These are phyloP conservation scores for Debaryomyces robertsiae DNA, from an alignment of 1,139 yeast genomes.

Conservation along the genomic window DNA sequence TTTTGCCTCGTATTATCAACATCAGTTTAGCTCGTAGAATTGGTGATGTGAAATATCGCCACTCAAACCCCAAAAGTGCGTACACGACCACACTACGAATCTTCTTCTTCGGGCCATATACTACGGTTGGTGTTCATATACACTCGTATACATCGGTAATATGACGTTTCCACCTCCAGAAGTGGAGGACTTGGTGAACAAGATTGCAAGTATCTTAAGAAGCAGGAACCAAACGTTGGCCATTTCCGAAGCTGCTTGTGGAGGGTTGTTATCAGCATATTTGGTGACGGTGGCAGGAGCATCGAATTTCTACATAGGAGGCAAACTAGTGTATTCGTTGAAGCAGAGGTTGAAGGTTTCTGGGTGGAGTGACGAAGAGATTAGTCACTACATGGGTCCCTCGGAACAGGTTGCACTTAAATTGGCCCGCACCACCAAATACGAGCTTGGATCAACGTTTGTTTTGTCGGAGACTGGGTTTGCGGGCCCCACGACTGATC, in stretches of 20 bases:
- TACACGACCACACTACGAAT: conserved; percentile 5
- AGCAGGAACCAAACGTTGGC: conserved; percentile 65
- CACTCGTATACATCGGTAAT: background rate
- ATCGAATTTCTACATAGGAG: conserved; percentile 79
- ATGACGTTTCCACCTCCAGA: conserved; percentile 67
- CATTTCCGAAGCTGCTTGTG: conserved; percentile 87
- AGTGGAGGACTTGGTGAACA: conserved; percentile 49
- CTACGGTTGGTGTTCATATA: no score
- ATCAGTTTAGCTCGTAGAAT: no score
- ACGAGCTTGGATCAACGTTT: conserved; percentile 81
- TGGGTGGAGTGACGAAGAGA: conserved; percentile 78
- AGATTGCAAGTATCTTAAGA: conserved; percentile 59
- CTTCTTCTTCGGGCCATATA: background rate
- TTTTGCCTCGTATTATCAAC: no score
- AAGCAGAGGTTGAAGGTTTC: conserved; percentile 71
- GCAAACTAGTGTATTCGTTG: conserved; percentile 76
- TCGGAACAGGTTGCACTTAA: conserved; percentile 73
- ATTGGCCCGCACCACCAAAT: conserved; percentile 74
- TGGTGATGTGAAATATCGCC: conserved; percentile 7
- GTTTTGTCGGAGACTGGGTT: conserved; percentile 85
- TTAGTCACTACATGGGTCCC: conserved; percentile 76
- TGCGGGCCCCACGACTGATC: conserved; percentile 71
- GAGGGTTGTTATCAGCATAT: conserved; percentile 81
- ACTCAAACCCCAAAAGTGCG: conserved; percentile 6
- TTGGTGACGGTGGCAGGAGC: conserved; percentile 85